Evolutionary conservation across 2,329 filamentous ascomycete species (phyloP), one percentile per base, ranked within the genome.

Genomic region (Knoxdaviesia proteae): DNA sequence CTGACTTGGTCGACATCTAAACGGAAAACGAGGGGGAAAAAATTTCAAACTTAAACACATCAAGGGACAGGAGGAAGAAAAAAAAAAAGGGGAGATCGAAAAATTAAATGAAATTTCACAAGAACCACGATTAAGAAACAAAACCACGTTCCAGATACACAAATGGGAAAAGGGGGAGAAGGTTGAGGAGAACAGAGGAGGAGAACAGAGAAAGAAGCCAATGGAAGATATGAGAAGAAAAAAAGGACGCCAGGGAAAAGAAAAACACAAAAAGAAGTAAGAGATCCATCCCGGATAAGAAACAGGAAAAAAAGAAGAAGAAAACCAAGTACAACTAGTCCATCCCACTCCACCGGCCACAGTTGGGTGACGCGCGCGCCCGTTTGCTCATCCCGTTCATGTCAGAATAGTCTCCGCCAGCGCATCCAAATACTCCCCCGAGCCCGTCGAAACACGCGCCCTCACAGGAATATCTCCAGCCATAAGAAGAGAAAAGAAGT

Each of bases 231-330:
- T 35, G 11, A 47, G 33, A 45, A 31, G 39, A 41, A 35, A 40
- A 39, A 43, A 44, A 39, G 36, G 32, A 44, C 39, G 33, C 36
- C 6, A 36, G 7, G 34, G 32, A 43, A 38, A 37, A 37, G 39
- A 34, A n/a, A 43, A 41, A 36, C 10, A 32, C 34, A 35, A 33
- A 38, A 8, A 34, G 30, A 48, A 47, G 43, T 47, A 38, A 41
- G 42, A 45, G 40, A 40, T 45, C 41, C 38, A 38, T 29, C 20
- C 38, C 38, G 39, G 37, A 33, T 29, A 36, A 34, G 34, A 41
- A 31, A 40, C 29, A 40, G 32, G 32, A 36, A 44, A 39, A 33
- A 29, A 45, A 34, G 9, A 38, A 42, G n/a, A 43, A 39, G 32
- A 43, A 38, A 44, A 44, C 37, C 34, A 29, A 36, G 38, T 42